phyloP scores from a whole-genome alignment of 176 grass and related monocot species.

The Phoenix roebelenii region DNA sequence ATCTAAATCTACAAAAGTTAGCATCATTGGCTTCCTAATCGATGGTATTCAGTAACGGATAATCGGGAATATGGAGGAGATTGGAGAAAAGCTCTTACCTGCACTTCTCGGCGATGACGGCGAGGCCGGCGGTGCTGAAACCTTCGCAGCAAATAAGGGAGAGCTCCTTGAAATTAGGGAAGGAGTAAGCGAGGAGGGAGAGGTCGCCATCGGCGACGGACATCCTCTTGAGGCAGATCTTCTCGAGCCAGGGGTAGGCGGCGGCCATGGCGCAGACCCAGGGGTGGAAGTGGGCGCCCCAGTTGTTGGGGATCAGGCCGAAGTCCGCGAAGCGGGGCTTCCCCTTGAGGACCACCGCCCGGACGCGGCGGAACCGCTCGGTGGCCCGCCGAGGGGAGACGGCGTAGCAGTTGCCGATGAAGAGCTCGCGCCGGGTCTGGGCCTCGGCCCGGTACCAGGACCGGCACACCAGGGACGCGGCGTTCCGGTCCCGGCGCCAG shows the following conservation, averaged over 20 bases:
- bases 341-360: slow-evolving; percentile 73
- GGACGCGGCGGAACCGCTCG: slow-evolving; percentile 58
- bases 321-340: slow-evolving; percentile 93
- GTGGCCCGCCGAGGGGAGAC: slow-evolving; percentile 52
- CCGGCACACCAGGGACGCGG: slow-evolving; percentile 75
- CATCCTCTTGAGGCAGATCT: slow-evolving; percentile 93
- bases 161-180: slow-evolving; percentile 64
- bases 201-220: slow-evolving; percentile 68
- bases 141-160: slow-evolving; percentile 85
- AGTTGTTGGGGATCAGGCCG: slow-evolving; percentile 56
- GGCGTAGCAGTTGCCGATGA: slow-evolving; percentile 97
- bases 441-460: slow-evolving; percentile 84
- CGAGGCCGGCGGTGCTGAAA: slow-evolving; percentile 79
- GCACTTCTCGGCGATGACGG: slow-evolving; percentile 61
- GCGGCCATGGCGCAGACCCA: slow-evolving; percentile 46
- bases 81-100: slow-evolving; percentile 25
- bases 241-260: slow-evolving; percentile 58
- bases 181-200: slow-evolving; percentile 37
- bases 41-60: no score
- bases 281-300: slow-evolving; percentile 58
- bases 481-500: slow-evolving; percentile 59
- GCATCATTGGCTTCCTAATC: no score
- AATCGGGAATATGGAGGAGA: no score
- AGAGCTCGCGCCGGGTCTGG: slow-evolving; percentile 72
- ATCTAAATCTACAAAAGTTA: not conserved